Percentiles rank a stretch among this genome's conserved stretches.
Evolutionary conservation across 2,329 filamentous ascomycete species (phyloP).

Genomic region (Tricladium varicosporioides): DNA sequence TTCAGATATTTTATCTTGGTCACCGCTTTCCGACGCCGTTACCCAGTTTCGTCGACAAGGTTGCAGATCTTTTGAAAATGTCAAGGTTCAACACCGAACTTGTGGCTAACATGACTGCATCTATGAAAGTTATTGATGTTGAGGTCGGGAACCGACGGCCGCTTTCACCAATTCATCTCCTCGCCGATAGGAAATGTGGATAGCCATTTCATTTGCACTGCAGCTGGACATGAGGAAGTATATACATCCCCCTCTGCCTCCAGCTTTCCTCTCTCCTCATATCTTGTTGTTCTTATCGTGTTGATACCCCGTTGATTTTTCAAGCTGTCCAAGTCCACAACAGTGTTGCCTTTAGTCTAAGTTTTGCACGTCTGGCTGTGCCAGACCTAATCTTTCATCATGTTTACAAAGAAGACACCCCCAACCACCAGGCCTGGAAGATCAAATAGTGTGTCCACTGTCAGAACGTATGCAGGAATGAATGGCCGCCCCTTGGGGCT

Average conservation of each 20-base stretch:
- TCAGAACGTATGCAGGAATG: conserved; percentile 57
- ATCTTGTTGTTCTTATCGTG: background rate
- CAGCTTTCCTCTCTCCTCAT: background rate
- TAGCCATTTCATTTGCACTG: background rate
- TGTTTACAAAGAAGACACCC: conserved; percentile 4
- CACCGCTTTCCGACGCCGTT: conserved; percentile 2
- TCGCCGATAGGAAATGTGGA: background rate
- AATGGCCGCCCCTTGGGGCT: conserved; percentile 64
- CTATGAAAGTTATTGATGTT: background rate
- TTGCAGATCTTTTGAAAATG: conserved; percentile 14
- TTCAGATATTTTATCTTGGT: conserved; percentile 3
- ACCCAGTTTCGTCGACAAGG: conserved; percentile 1
- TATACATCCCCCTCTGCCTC: background rate
- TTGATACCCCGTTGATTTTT: background rate
- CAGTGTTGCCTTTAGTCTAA: background rate
- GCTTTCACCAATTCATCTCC: background rate
- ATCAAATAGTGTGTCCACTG: conserved; percentile 16
- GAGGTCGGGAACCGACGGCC: background rate
- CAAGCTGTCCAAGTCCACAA: background rate
- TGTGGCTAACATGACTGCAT: conserved; percentile 12
- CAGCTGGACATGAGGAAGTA: background rate
- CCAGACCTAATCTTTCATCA: conserved; percentile 7
- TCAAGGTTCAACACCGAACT: conserved; percentile 1
- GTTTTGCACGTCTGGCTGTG: conserved; percentile 2
- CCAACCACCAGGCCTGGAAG: conserved; percentile 2